A percentile compares a stretch with the other conserved stretches of the same genome.
Evolutionary conservation across 805 yeast genomes (phyloP).

Genomic region (Citeromyces nyonsensis): DNA sequence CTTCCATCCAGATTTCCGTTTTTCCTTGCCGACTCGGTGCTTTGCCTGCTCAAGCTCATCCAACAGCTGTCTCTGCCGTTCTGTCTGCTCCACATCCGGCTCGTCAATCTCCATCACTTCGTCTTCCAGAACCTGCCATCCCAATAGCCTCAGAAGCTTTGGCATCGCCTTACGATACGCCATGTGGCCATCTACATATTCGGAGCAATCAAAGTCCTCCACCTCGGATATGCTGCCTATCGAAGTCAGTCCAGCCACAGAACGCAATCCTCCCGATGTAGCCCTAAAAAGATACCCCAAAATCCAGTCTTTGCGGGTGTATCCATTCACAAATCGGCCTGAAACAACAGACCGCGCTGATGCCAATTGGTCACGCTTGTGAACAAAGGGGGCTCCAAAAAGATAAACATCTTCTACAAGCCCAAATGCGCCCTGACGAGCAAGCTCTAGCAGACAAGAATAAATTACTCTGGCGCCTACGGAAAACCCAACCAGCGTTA

Average conservation of each 20-base stretch:
- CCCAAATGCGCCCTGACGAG: conserved; percentile 77
- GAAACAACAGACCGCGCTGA: conserved; percentile 76
- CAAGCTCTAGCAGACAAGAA: conserved; percentile 78
- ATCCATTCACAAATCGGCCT: conserved; percentile 84
- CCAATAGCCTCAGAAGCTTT: conserved; percentile 45
- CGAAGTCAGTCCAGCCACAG: conserved; percentile 84
- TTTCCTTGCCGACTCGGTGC: conserved; percentile 27
- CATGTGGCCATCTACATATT: conserved; percentile 87
- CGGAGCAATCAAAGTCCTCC: conserved; percentile 82
- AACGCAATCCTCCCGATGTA: conserved; percentile 82
- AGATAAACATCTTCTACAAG: conserved; percentile 76
- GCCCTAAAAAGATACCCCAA: conserved; percentile 91
- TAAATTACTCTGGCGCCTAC: conserved; percentile 85
- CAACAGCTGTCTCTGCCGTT: conserved; percentile 70
- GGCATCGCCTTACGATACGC: conserved; percentile 95
- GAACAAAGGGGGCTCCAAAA: conserved; percentile 81
- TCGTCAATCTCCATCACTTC: conserved; percentile 94
- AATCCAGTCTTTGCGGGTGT: conserved; percentile 86
- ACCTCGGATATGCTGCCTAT: conserved; percentile 47
- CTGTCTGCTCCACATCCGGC: conserved; percentile 79
- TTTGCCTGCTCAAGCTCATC: conserved; percentile 80
- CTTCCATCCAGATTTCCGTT: conserved; percentile 23
- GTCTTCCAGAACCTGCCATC: conserved; percentile 75
- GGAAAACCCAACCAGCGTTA: conserved; percentile 86
- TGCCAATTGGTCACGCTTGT: conserved; percentile 61